Evolutionary conservation across 306 rosid genomes (phyloP), one percentile per base, ranked within the genome.

Genomic region (Quercus agrifolia): DNA sequence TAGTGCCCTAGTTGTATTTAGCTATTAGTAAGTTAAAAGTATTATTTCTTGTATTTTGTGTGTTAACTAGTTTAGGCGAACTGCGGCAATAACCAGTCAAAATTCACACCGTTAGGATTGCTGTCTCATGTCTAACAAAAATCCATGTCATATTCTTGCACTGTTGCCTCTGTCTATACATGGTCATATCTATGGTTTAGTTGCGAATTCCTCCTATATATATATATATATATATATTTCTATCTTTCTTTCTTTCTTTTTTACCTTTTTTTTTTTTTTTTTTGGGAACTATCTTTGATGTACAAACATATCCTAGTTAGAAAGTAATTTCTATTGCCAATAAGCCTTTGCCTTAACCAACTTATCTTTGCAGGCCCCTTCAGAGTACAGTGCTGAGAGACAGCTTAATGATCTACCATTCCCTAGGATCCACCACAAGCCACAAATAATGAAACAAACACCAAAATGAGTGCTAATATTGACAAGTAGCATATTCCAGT

Each of bases 381-480:
- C 99, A 0, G 97, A 92, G 75, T 92, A 89, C 79, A 76, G 96
- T 66, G 99, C 99, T 0, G 98, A 95, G 89, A 90, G 92, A 78
- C 96, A 89, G 56, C 91, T 95, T 77, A 91, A 91, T 81, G 94
- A 93, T 83, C 59, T 93, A 74, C 78, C 93, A 46, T 93, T 95
- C 83, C 91, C 98, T 41, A 89, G 88, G 85, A 87, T 38, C 59
- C 91, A 83, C 57, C 89, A 89, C 31, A 92, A 84, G 87, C 87
- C 85, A 69, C 93, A 80, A 81, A 90, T 85, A 79, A 51, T 76
- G 84, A 90, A 87, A 87, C 95, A 90, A 82, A 10, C 83, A 88
- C 74, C 93, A 85, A 80, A 93, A 79, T 46, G 95, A 89, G 79
- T 69, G 83, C 64, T 77, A 71, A 76, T 54, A 6, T 63, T 55